Evolutionary conservation across 371 early-diverging fungal genomes (phyloP).

Genomic region (Batkoa obscura): DNA sequence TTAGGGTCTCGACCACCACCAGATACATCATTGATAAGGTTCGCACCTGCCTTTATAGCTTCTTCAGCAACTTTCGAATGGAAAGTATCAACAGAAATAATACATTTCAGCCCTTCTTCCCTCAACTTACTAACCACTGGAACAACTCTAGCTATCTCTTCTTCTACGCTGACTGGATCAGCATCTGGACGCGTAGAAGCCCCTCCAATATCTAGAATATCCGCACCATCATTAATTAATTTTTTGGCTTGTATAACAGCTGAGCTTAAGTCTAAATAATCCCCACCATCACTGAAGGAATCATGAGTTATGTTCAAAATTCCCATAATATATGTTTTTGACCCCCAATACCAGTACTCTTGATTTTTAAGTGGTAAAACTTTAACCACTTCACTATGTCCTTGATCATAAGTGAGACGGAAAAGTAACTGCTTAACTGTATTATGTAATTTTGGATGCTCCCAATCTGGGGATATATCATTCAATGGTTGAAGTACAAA

Average conservation of each 20-base stretch:
- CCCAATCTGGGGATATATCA: slow-evolving; percentile 76
- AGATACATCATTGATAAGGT: slow-evolving; percentile 85
- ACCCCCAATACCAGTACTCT: slow-evolving; percentile 33
- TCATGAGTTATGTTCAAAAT: slow-evolving; percentile 94
- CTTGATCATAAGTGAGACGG: slow-evolving; percentile 18
- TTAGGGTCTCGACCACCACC: slow-evolving; percentile 67
- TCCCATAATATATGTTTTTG: slow-evolving; percentile 77
- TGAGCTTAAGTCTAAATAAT: slow-evolving; percentile 27
- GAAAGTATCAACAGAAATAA: slow-evolving; percentile 90
- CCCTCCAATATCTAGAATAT: slow-evolving; percentile 92
- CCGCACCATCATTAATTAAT: slow-evolving; percentile 64
- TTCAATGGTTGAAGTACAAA: slow-evolving; percentile 88
- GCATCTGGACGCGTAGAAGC: slow-evolving; percentile 84
- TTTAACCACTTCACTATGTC: slow-evolving; percentile 32
- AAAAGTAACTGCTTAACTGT: slow-evolving; percentile 62
- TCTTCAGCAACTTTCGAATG: slow-evolving; percentile 61
- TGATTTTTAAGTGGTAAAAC: slow-evolving; percentile 35
- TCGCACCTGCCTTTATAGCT: slow-evolving; percentile 71
- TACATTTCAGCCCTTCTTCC: slow-evolving; percentile 26
- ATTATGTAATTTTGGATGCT: slow-evolving; percentile 71
- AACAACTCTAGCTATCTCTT: slow-evolving; percentile 64
- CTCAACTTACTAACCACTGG: slow-evolving; percentile 71
- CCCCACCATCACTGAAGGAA: slow-evolving; percentile 89
- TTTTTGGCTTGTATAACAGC: slow-evolving; percentile 50
- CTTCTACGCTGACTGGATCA: slow-evolving; percentile 49